These are phyloP conservation scores for Ceratocystis diversiconidia DNA, from an alignment of 2,329 filamentous ascomycete genomes.

Conservation along the genomic window DNA sequence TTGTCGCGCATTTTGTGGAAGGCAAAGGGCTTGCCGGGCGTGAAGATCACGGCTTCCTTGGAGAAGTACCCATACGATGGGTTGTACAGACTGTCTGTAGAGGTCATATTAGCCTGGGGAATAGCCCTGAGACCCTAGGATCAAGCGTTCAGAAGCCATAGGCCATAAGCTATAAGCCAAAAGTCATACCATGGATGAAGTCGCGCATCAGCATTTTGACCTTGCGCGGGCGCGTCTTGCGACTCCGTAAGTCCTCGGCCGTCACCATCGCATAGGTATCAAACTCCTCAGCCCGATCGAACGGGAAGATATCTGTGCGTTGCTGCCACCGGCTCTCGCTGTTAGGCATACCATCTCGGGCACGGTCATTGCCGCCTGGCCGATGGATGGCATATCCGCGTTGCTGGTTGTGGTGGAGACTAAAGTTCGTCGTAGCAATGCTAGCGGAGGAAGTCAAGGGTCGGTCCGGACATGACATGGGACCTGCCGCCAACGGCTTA, in stretches of 20 bases:
- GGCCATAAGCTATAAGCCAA: background rate
- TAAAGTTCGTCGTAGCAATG: slow-evolving; percentile 22
- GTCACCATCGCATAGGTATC: slow-evolving; percentile 72
- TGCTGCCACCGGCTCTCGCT: slow-evolving; percentile 72
- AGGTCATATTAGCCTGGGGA: slow-evolving; percentile 23
- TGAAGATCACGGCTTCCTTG: slow-evolving; percentile 93
- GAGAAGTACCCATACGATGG: slow-evolving; percentile 92
- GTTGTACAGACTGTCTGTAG: slow-evolving; percentile 82
- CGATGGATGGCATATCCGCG: slow-evolving; percentile 21
- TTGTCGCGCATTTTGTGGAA: slow-evolving; percentile 74
- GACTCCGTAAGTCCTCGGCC: slow-evolving; percentile 56
- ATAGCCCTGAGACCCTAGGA: slow-evolving; percentile 17
- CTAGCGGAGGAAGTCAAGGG: slow-evolving; percentile 14
- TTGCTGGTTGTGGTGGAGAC: slow-evolving; percentile 19
- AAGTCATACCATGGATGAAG: slow-evolving; percentile 70
- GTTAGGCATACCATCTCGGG: slow-evolving; percentile 25
- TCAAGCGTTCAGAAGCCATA: background rate
- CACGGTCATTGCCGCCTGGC: slow-evolving; percentile 5
- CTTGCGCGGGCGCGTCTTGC: slow-evolving; percentile 62
- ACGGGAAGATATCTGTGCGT: slow-evolving; percentile 57
- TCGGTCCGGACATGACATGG: slow-evolving; percentile 13
- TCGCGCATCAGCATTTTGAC: slow-evolving; percentile 97
- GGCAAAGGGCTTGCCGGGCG: slow-evolving; percentile 77
- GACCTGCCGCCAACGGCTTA: slow-evolving; percentile 20
- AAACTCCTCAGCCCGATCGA: slow-evolving; percentile 69